A percentile compares a stretch with the other conserved stretches of the same genome.
Conservation (phyloP, 2,329 filamentous ascomycete genomes). For the Cytospora chrysosperma region DNA sequence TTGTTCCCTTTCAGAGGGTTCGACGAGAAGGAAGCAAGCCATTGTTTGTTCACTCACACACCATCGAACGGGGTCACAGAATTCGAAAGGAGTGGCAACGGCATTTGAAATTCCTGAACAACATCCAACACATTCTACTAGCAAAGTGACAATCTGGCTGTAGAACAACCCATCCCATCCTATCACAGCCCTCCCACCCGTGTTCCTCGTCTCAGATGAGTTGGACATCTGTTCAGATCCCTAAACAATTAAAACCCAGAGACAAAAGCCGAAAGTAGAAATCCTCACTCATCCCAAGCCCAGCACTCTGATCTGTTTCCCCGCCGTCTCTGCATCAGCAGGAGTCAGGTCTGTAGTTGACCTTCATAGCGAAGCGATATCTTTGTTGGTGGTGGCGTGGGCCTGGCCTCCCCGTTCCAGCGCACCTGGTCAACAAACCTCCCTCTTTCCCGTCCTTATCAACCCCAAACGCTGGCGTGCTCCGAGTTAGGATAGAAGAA, state of each 20-base stretch:
- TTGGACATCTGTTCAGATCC: conserved; percentile 24
- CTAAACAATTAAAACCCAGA: not conserved
- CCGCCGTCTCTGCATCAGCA: not conserved
- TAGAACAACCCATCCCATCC: not conserved
- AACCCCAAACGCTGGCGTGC: conserved; percentile 41
- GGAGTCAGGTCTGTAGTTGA: not conserved
- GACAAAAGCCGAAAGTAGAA: not conserved
- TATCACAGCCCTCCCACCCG: not conserved
- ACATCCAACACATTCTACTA: conserved; percentile 1
- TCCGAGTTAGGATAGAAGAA: conserved; percentile 61
- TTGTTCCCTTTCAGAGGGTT: not conserved
- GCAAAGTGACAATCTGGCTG: not conserved
- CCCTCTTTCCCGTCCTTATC: not conserved
- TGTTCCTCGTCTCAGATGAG: conserved; percentile 21
- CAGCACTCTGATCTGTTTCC: not conserved
- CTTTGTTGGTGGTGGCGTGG: not conserved
- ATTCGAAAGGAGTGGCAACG: not conserved
- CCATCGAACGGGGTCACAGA: not conserved
- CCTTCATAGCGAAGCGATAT: not conserved
- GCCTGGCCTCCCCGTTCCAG: not conserved
- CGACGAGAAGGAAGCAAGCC: not conserved
- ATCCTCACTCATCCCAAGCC: not conserved
- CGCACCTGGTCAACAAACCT: no score
- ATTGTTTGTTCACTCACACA: not conserved
- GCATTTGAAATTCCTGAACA: not conserved